Percentiles rank a stretch among this genome's conserved stretches.
These are phyloP conservation scores for Stagonosporopsis cucurbitacearum DNA, from an alignment of 2,329 filamentous ascomycete species.

Conservation along the genomic window DNA sequence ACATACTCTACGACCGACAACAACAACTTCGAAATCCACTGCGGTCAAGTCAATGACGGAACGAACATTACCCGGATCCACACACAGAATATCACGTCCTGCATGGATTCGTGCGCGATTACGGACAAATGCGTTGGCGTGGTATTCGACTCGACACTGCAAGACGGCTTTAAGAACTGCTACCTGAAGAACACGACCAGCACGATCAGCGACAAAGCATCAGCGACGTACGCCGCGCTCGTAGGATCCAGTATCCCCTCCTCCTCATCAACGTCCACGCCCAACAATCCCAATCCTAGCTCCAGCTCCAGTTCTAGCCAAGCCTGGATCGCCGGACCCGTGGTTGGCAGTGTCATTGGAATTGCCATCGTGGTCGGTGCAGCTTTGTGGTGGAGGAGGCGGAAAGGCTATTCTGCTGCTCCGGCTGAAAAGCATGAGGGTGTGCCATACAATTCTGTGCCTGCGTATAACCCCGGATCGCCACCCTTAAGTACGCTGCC, in stretches of 20 bases:
- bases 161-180: conserved; percentile 40
- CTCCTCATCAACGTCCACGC: conserved; percentile 2
- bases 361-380: conserved; percentile 26
- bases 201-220: conserved; percentile 25
- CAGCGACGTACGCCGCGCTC: conserved; percentile 32
- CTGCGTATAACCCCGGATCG: conserved; percentile 8
- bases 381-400: conserved; percentile 24
- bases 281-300: not conserved
- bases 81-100: conserved; percentile 35
- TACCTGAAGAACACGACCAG: conserved; percentile 42
- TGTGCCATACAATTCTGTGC: conserved; percentile 11
- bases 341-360: conserved; percentile 28
- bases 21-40: conserved; percentile 38
- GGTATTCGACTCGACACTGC: conserved; percentile 35
- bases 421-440: conserved; percentile 16
- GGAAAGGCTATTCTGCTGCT: not conserved
- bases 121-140: conserved; percentile 35
- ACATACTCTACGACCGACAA: conserved; percentile 24
- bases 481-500: not conserved
- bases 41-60: conserved; percentile 37
- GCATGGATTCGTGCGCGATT: conserved; percentile 40
- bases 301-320: conserved; percentile 13
- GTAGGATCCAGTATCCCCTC: conserved; percentile 15
- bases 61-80: conserved; percentile 41
- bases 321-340: conserved; percentile 41